These are phyloP conservation scores for Umbelopsis sp. DNA, from an alignment of 192 early-diverging fungal genomes.

Conservation along the genomic window DNA sequence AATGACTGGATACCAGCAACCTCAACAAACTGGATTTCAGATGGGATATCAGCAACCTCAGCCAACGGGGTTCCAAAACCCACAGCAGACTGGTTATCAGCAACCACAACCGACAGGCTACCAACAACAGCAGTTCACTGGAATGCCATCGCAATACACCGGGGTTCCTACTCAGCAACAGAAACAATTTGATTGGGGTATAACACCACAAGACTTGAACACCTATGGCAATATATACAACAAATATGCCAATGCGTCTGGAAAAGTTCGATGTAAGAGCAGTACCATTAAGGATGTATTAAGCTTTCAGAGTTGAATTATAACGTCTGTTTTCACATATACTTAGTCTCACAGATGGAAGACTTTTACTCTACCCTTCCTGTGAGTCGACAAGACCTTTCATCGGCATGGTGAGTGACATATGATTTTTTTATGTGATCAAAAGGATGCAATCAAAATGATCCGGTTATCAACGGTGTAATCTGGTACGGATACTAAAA, in stretches of 20 bases:
- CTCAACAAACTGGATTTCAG: constrained; percentile 43
- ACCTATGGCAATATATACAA: constrained; percentile 60
- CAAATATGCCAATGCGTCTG: constrained; percentile 50
- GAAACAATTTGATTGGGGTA: constrained; percentile 68
- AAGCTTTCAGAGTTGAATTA: background rate
- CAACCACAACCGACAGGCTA: constrained; percentile 36
- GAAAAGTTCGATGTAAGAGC: constrained; percentile 56
- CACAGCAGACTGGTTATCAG: constrained; percentile 26
- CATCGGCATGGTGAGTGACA: constrained; percentile 51
- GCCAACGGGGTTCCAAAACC: background rate
- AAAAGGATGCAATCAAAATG: background rate
- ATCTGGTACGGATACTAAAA: background rate
- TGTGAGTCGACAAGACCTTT: constrained; percentile 53
- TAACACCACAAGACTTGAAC: constrained; percentile 54
- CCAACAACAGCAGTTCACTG: constrained; percentile 27
- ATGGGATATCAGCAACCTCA: constrained; percentile 15
- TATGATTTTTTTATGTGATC: no score
- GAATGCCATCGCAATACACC: constrained; percentile 9
- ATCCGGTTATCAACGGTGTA: background rate
- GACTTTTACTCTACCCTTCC: constrained; percentile 55
- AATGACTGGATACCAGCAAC: constrained; percentile 33
- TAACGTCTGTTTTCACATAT: background rate
- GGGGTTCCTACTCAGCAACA: constrained; percentile 22
- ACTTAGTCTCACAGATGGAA: constrained; percentile 55
- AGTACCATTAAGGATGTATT: background rate